Base-by-base conservation (phyloP, 768 basidiomycete genomes). In the Glaciozyma antarctica region DNA sequence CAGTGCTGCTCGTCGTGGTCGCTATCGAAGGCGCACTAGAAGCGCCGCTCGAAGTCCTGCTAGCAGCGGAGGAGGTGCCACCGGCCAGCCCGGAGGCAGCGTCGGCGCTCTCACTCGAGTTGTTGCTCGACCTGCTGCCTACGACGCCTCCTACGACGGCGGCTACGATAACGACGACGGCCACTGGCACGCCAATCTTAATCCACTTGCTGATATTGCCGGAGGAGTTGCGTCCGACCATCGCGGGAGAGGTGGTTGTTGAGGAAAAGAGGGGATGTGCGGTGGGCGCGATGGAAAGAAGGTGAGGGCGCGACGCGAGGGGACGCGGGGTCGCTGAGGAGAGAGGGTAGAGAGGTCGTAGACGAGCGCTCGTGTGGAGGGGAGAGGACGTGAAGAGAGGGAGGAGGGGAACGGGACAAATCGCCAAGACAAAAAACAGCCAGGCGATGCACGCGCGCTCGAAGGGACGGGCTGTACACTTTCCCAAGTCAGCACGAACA, bases 61-160 rank as follows among this genome's bases (percentile, higher is more conserved):
- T 45, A 17, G 21, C 47, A 6, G 17, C 5, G 30, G 8, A 28
- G 22, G 63, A 34, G 17, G 34, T n/a, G 5, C 24, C 17, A 1
- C 32, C 22, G n/a, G 57, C 41, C 12, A 52, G 51, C 1, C 58
- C 47, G 53, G 28, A 41, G 41, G 4, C 38, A 22, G 21, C 34
- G 28, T 56, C 21, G 15, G 48, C 16, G 30, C 16, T 45, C 26
- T 15, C 30, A 56, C 56, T 49, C 45, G 58, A 59, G 41, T 65
- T 34, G 52, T 54, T 52, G 58, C 47, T 41, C 1, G 69, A 66
- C 2, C 70, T 38, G 34, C 60, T 60, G 34, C 70, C 70, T 22
- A 71, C 30, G 9, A 68, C 70, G 8, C 70, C 70, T n/a, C 70
- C 70, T n/a, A 68, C 45, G 19, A 68, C 66, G 28, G 64, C 70